phyloP scores from a whole-genome alignment of 805 yeast genomes.

The Pichia kluyveri region DNA sequence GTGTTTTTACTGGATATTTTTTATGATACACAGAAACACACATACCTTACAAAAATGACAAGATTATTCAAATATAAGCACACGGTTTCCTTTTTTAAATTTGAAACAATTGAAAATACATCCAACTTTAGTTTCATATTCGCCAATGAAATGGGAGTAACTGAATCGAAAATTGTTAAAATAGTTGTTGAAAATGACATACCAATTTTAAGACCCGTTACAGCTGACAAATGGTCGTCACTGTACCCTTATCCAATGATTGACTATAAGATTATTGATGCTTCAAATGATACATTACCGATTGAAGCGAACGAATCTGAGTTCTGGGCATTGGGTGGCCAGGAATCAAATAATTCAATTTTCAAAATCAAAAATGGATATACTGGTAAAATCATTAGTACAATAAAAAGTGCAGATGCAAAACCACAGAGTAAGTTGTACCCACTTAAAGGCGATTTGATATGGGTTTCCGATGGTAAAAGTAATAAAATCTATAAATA shows the following conservation, averaged over 20 bases:
- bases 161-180: slow-evolving; percentile 16
- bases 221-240: slow-evolving; percentile 12
- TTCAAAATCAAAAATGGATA: slow-evolving; percentile 19
- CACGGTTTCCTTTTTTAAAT: slow-evolving; percentile 15
- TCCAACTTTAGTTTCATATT: slow-evolving; percentile 14
- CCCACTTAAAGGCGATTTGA: not conserved
- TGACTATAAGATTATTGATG: slow-evolving; percentile 16
- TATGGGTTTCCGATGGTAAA: not conserved
- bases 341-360: slow-evolving; percentile 17
- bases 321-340: slow-evolving; percentile 24
- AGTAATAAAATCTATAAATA: not conserved
- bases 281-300: slow-evolving; percentile 7
- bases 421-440: not conserved
- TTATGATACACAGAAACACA: slow-evolving; percentile 14
- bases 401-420: too few species aligned
- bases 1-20: slow-evolving; percentile 22
- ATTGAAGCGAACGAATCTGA: slow-evolving; percentile 16
- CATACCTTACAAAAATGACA: slow-evolving; percentile 8
- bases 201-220: slow-evolving; percentile 13
- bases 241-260: slow-evolving; percentile 21
- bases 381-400: not conserved
- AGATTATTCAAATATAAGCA: slow-evolving; percentile 18
- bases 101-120: slow-evolving; percentile 14
- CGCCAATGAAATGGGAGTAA: slow-evolving; percentile 19
- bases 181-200: slow-evolving; percentile 11